Percentiles rank a stretch among this genome's conserved stretches.
phyloP scores from a whole-genome alignment of 768 basidiomycete genomes.

The Coprinopsis strossmayeri region DNA sequence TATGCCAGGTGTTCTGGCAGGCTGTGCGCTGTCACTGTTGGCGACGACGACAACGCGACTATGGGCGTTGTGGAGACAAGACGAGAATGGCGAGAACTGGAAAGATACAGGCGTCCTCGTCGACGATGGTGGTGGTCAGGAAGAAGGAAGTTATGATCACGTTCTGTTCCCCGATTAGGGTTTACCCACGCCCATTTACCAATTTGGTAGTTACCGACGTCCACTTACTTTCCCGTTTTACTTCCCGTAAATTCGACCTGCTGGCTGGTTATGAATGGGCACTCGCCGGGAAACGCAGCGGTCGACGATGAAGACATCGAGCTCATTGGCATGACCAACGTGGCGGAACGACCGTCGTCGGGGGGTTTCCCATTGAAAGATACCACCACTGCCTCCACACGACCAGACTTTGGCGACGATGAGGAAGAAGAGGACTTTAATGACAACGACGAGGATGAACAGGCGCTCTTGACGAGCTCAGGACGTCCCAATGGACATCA shows the following conservation, averaged over 20 bases:
- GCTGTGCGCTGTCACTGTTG: too few relatives aligned
- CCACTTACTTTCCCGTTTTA: neutral
- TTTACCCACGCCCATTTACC: slow-evolving; percentile 12
- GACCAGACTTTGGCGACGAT: slow-evolving; percentile 22
- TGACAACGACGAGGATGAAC: slow-evolving; percentile 32
- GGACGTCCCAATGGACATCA: neutral
- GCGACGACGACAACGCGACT: too few relatives aligned
- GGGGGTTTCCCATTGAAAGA: too few relatives aligned
- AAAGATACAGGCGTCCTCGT: neutral
- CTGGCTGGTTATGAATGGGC: slow-evolving; percentile 22
- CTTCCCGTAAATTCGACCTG: neutral
- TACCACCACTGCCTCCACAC: slow-evolving; percentile 3
- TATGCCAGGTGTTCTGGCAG: too few relatives aligned
- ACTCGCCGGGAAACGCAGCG: slow-evolving; percentile 24
- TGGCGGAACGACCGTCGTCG: too few relatives aligned
- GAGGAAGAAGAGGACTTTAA: slow-evolving; percentile 26
- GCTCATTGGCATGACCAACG: slow-evolving; percentile 25
- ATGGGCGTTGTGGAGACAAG: too few relatives aligned
- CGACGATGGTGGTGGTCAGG: slow-evolving; percentile 11
- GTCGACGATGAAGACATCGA: slow-evolving; percentile 27
- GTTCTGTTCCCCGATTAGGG: neutral
- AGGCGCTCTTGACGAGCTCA: slow-evolving; percentile 31
- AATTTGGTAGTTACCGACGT: neutral
- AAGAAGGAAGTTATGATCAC: slow-evolving; percentile 3
- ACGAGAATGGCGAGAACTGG: neutral